A percentile compares a stretch with the other conserved stretches of the same genome.
Evolutionary conservation across 306 rosid species (phyloP).

Genomic region (Senna siamea): DNA sequence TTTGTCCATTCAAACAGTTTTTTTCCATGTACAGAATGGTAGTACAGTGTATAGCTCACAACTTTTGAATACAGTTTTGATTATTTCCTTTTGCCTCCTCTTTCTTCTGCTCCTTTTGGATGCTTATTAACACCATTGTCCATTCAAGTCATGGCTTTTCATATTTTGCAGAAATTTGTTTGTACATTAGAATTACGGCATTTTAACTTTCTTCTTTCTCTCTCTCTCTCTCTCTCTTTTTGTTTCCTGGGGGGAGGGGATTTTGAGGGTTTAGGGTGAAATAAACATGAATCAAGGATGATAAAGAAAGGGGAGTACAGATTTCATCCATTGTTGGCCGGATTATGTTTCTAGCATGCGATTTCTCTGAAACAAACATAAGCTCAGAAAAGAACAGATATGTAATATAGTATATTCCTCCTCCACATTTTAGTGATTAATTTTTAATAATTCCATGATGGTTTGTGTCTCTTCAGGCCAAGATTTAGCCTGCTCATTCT

Average conservation of each 20-base stretch:
- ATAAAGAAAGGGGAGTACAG: not conserved
- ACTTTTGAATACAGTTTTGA: slow-evolving; percentile 1
- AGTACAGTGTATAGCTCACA: no score
- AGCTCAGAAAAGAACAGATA: not conserved
- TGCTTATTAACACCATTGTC: not conserved
- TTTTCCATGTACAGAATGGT: not conserved
- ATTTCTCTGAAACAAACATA: not conserved
- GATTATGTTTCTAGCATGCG: not conserved
- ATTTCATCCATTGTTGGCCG: not conserved
- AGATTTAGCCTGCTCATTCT: slow-evolving; percentile 18
- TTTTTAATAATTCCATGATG: not conserved
- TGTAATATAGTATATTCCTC: not conserved
- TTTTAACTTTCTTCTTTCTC: not conserved
- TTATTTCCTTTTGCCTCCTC: not conserved
- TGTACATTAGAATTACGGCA: not conserved
- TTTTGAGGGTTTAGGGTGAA: no score
- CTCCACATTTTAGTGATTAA: not conserved
- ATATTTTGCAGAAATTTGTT: not conserved
- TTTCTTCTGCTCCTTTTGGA: not conserved
- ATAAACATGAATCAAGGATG: not conserved
- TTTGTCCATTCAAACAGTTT: not conserved
- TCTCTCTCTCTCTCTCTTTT: not conserved
- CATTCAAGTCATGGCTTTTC: not conserved
- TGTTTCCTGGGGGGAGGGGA: no score
- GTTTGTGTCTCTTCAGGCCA: slow-evolving; percentile 5